Conservation (phyloP, 768 basidiomycete species). For the Lepiota venenata region DNA sequence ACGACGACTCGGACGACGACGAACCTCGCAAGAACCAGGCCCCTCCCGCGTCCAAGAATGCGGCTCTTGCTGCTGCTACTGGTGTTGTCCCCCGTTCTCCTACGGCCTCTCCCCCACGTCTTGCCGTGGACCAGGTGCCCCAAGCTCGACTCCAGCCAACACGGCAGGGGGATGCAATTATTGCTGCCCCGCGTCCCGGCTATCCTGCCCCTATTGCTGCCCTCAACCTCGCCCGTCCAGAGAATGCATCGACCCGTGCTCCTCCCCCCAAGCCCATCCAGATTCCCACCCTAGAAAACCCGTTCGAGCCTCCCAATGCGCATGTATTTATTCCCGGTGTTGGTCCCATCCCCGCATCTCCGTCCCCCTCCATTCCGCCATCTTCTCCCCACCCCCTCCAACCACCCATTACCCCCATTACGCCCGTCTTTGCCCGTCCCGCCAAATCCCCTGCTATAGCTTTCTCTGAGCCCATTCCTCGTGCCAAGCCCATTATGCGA, state of each 20-base stretch:
- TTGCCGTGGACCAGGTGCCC: background rate
- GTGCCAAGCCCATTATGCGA: slow-evolving; percentile 54
- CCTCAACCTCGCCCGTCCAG: slow-evolving; percentile 53
- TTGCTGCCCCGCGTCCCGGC: slow-evolving; percentile 71
- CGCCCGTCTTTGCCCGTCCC: slow-evolving; percentile 73
- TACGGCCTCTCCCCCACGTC: slow-evolving; percentile 12
- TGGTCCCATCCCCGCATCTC: background rate
- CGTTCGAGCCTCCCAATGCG: slow-evolving; percentile 21
- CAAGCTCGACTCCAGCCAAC: slow-evolving; percentile 9
- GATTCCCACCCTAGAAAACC: slow-evolving; percentile 21
- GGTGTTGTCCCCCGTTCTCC: slow-evolving; percentile 10
- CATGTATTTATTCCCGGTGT: background rate
- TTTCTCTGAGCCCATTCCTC: slow-evolving; percentile 35
- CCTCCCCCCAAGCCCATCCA: slow-evolving; percentile 16
- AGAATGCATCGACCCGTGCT: slow-evolving; percentile 35
- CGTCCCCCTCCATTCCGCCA: slow-evolving; percentile 22
- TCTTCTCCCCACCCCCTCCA: slow-evolving; percentile 69
- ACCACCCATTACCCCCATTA: slow-evolving; percentile 76
- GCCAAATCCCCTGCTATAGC: slow-evolving; percentile 29
- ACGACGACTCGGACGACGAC: slow-evolving; percentile 28
- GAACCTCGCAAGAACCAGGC: background rate
- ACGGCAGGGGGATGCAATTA: slow-evolving; percentile 28
- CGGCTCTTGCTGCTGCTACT: slow-evolving; percentile 34
- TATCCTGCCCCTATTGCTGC: slow-evolving; percentile 70
- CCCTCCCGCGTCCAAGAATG: slow-evolving; percentile 30